These are phyloP conservation scores for Dendrobium nobile DNA, from an alignment of 106 monocot genomes.

Conservation along the genomic window DNA sequence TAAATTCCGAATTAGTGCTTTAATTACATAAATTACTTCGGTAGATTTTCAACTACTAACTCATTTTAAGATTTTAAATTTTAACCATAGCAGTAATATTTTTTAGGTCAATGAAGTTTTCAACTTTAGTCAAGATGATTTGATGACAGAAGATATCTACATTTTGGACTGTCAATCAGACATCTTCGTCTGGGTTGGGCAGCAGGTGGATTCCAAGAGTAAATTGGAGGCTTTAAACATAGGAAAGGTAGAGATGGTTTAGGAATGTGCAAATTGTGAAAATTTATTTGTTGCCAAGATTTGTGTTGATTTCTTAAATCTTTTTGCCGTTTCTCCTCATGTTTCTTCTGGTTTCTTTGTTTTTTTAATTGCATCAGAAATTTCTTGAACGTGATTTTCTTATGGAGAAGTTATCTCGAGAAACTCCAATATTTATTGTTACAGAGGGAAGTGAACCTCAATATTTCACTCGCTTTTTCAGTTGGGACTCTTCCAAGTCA, in stretches of 20 bases:
- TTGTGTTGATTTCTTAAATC: neutral
- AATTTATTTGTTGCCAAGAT: neutral
- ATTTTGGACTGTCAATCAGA: constrained; percentile 65
- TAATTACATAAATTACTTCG: neutral
- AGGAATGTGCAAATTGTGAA: neutral
- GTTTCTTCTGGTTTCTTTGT: neutral
- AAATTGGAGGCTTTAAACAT: constrained; percentile 53
- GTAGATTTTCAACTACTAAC: neutral
- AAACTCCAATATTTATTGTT: constrained; percentile 65
- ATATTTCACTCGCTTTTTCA: constrained; percentile 90
- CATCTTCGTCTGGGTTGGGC: constrained; percentile 82
- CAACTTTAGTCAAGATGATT: constrained; percentile 85
- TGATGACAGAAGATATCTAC: constrained; percentile 87
- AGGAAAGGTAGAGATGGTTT: constrained; percentile 50
- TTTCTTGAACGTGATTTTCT: constrained; percentile 69
- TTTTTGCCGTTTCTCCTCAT: neutral
- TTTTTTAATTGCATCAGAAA: constrained; percentile 45
- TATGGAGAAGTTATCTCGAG: constrained; percentile 53
- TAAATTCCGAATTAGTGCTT: no score
- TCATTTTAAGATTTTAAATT: neutral
- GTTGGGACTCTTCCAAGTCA: constrained; percentile 73
- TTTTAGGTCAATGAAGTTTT: constrained; percentile 74
- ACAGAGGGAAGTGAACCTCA: constrained; percentile 83
- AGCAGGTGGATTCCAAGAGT: constrained; percentile 39
- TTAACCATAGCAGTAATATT: neutral